Percentiles rank a stretch among this genome's conserved stretches.
These are phyloP conservation scores for Candida silvicultrix DNA, from an alignment of 805 yeast genomes.

Conservation along the genomic window DNA sequence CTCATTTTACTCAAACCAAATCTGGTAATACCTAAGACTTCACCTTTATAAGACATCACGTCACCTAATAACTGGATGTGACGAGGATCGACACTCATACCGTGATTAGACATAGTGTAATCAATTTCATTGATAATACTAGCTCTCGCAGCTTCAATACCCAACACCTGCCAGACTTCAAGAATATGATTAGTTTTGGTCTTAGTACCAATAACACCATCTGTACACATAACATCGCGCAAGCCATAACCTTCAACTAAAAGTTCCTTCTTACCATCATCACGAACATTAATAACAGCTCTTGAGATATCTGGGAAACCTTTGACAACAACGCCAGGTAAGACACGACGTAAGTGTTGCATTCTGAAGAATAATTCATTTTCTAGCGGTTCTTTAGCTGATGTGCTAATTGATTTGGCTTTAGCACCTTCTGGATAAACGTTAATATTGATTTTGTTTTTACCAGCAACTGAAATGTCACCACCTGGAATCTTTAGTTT, in stretches of 20 bases:
- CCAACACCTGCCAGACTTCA: conserved; percentile 83
- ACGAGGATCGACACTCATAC: conserved; percentile 99
- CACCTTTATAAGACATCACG: conserved; percentile 98
- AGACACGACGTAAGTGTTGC: conserved; percentile 80
- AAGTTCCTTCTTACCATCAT: conserved; percentile 80
- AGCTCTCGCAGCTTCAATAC: conserved; percentile 96
- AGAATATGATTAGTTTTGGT: conserved; percentile 89
- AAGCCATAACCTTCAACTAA: conserved; percentile 97
- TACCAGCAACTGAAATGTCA: conserved; percentile 65
- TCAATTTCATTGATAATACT: conserved; percentile 92
- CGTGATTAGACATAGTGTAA: conserved; percentile 97
- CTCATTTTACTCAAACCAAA: conserved; percentile 98
- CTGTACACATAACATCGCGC: conserved; percentile 94
- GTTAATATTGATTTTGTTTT: conserved; percentile 58
- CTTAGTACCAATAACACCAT: conserved; percentile 86
- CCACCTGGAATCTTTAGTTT: conserved; percentile 75
- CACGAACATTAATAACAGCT: conserved; percentile 92
- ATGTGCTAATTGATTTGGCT: conserved; percentile 35
- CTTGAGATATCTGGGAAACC: conserved; percentile 89
- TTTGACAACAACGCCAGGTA: conserved; percentile 86
- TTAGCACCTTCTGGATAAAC: conserved; percentile 40
- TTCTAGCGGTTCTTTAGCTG: conserved; percentile 31
- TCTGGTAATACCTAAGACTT: conserved; percentile 95
- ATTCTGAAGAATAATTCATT: conserved; percentile 73
- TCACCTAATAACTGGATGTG: conserved; percentile 96